phyloP scores from a whole-genome alignment of 345 rosid species.

The Corymbia maculata region DNA sequence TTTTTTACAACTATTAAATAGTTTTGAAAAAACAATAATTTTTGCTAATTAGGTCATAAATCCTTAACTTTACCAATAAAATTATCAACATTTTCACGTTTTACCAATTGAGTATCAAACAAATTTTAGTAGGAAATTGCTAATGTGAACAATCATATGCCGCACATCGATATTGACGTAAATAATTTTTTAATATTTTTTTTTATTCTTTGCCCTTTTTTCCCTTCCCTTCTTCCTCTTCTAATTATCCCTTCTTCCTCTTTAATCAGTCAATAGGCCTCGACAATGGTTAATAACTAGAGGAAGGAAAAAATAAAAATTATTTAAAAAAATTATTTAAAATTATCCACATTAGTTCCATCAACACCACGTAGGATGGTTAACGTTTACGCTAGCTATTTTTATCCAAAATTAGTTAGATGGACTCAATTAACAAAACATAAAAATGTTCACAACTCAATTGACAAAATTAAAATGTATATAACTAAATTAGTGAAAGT shows the following conservation, averaged over 20 bases:
- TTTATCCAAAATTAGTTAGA: too few relatives aligned
- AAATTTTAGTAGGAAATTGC: too few relatives aligned
- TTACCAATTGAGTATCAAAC: too few relatives aligned
- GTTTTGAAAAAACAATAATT: neutral
- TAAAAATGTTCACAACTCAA: fast-evolving
- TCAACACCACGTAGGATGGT: neutral
- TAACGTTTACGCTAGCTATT: fast-evolving
- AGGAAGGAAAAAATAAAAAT: too few relatives aligned
- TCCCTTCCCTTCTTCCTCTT: too few relatives aligned
- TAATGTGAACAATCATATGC: too few relatives aligned
- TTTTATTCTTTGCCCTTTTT: too few relatives aligned
- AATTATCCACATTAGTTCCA: too few relatives aligned
- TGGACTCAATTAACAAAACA: neutral
- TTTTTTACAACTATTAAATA: neutral
- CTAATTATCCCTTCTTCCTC: neutral
- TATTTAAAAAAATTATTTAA: too few relatives aligned
- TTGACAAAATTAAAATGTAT: neutral
- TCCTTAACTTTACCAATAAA: fast-evolving
- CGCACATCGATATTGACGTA: fast-evolving
- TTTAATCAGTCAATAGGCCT: fast-evolving
- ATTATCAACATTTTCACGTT: too few relatives aligned
- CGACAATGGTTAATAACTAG: neutral
- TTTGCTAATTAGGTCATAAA: neutral
- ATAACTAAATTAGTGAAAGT: neutral
- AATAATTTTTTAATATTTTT: too few relatives aligned